A percentile compares a stretch with the other conserved stretches of the same genome.
phyloP scores from a whole-genome alignment of 352 stramenopile species.

The Phytopythium montanum region DNA sequence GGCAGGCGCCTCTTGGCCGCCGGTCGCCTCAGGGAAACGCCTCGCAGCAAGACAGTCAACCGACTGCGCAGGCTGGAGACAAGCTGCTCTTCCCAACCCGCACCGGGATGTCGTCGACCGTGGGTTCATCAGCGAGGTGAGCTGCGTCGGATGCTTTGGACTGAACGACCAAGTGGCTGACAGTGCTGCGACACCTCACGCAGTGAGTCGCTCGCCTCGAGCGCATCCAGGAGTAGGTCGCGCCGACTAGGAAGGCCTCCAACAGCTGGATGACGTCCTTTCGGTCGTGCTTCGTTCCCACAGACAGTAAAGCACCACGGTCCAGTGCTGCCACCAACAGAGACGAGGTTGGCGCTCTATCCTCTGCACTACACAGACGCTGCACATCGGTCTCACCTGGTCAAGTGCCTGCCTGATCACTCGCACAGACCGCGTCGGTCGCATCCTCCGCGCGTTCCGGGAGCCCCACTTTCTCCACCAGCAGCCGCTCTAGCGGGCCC shows the following conservation, averaged over 20 bases:
- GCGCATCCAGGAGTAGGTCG: slow-evolving; percentile 1
- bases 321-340: not conserved
- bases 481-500: not conserved
- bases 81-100: not conserved
- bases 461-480: not conserved
- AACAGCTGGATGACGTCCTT: not conserved
- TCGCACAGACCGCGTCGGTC: not conserved
- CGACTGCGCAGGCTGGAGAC: not conserved
- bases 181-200: not conserved
- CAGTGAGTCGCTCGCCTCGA: not conserved
- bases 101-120: slow-evolving; percentile 1
- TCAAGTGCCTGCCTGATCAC: not conserved
- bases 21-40: not conserved
- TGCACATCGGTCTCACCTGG: not conserved
- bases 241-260: too few relatives aligned
- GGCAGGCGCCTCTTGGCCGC: slow-evolving; percentile 5
- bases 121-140: not conserved
- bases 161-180: not conserved
- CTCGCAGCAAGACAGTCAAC: not conserved
- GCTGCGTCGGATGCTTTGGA: not conserved
- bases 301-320: not conserved
- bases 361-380: not conserved
- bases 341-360: not conserved
- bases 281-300: not conserved
- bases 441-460: slow-evolving; percentile 1